Evolutionary conservation across 2,329 filamentous ascomycete species (phyloP).

Genomic region (Dactylella cylindrospora): DNA sequence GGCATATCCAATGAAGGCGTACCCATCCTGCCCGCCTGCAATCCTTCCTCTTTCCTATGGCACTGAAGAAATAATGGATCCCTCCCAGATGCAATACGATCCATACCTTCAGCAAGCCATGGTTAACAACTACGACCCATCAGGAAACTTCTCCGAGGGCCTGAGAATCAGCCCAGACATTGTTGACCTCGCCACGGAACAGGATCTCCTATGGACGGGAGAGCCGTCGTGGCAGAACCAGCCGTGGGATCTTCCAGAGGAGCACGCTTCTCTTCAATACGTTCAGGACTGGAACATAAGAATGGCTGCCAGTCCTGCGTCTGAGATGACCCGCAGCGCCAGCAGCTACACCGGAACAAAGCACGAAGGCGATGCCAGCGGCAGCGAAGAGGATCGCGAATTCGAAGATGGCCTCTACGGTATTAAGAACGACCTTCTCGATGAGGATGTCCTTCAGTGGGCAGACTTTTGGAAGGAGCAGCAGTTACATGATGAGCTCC

Average conservation of each 20-base stretch:
- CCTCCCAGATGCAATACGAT: slow-evolving; percentile 32
- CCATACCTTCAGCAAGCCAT: slow-evolving; percentile 41
- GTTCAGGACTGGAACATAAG: slow-evolving; percentile 43
- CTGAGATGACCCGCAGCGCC: slow-evolving; percentile 41
- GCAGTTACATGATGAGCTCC: slow-evolving; percentile 39
- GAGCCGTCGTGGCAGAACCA: slow-evolving; percentile 41
- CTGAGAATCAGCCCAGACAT: slow-evolving; percentile 43
- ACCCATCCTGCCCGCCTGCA: slow-evolving; percentile 36
- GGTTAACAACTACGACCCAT: slow-evolving; percentile 34
- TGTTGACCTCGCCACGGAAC: slow-evolving; percentile 42
- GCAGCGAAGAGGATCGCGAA: slow-evolving; percentile 43
- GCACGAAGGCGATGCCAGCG: slow-evolving; percentile 39
- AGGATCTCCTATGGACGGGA: slow-evolving; percentile 40
- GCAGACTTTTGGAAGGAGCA: slow-evolving; percentile 43
- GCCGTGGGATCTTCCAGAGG: slow-evolving; percentile 36
- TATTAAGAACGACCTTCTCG: slow-evolving; percentile 43
- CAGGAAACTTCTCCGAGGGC: slow-evolving; percentile 35
- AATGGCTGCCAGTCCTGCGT: slow-evolving; percentile 39
- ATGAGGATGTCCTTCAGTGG: slow-evolving; percentile 41
- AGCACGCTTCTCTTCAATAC: slow-evolving; percentile 41
- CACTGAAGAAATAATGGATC: slow-evolving; percentile 40
- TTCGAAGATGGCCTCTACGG: slow-evolving; percentile 43
- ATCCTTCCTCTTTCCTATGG: slow-evolving; percentile 41
- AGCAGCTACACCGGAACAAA: slow-evolving; percentile 39
- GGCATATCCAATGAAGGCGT: slow-evolving; percentile 42